Evolutionary conservation across 768 basidiomycete genomes (phyloP).

Genomic region (Dioszegia hungarica): DNA sequence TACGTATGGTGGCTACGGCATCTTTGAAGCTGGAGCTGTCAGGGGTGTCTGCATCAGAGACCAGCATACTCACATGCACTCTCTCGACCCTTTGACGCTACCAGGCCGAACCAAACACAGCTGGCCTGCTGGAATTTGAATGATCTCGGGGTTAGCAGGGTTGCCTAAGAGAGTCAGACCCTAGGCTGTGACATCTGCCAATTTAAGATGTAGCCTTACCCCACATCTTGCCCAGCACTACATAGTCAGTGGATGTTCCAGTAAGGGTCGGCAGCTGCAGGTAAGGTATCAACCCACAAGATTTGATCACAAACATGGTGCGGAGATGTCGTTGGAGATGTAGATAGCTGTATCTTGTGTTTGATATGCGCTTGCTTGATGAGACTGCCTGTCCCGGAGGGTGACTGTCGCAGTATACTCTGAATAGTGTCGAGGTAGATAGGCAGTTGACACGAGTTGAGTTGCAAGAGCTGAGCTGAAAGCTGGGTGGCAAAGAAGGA

Average conservation of each 20-base stretch:
- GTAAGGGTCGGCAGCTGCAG: neutral
- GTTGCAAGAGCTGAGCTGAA: neutral
- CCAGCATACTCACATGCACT: conserved; percentile 84
- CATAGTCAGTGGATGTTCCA: neutral
- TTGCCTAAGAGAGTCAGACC: too few species aligned
- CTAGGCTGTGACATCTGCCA: too few species aligned
- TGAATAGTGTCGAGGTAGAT: too few species aligned
- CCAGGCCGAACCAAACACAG: conserved; percentile 87
- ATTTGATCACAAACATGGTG: conserved; percentile 46
- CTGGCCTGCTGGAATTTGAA: conserved; percentile 86
- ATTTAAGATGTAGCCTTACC: conserved; percentile 58
- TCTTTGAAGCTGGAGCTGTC: conserved; percentile 72
- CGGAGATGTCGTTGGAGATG: neutral
- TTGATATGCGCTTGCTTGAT: neutral
- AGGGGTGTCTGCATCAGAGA: neutral
- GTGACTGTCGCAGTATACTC: too few species aligned
- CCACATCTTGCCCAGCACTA: conserved; percentile 91
- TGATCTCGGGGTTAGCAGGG: conserved; percentile 88
- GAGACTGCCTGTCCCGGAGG: too few species aligned
- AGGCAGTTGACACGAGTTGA: too few species aligned
- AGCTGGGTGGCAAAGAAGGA: neutral
- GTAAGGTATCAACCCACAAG: conserved; percentile 26
- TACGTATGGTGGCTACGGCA: conserved; percentile 87
- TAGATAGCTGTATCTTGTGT: neutral
- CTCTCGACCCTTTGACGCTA: conserved; percentile 81